Base-by-base conservation (phyloP, 2,329 filamentous ascomycete genomes). In the Monosporascus sp. region DNA sequence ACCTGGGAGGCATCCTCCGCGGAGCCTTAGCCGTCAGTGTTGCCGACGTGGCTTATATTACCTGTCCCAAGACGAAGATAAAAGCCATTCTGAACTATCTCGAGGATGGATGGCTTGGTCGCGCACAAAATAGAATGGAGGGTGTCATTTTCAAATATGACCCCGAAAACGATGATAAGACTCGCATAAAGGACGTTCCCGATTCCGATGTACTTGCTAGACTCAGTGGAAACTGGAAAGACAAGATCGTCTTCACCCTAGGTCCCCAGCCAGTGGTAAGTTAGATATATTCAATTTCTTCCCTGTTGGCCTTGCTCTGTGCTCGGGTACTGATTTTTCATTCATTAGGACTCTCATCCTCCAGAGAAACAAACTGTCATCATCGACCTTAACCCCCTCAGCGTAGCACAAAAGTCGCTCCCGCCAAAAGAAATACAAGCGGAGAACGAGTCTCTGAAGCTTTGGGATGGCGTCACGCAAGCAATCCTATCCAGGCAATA, bases 61-160 rank as follows among this genome's bases (percentile, higher is more conserved):
- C 86, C 39, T 99, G 94, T 72, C 82, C 88, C n/a, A 86, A 91
- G 74, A 96, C 91, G 2, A 88, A 86, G 66, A 82, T 96, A 60
- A 97, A 97, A 74, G 88, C 86, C 18, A 96, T 99, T 57, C 74
- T 99, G 47, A 86, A 95, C 64, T 99, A 99, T 68, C 76, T 92
- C 51, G 93, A 97, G 65, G 93, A 97, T 63, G 91, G 92, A 48
- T 99, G 94, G 92, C 79, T 97, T 31, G 90, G 92, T 47, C 89
- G 90, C 60, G 83, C 90, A 20, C 93, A 95, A 62, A 96, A 97
- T 72, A 91, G 88, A 66, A 87, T 99, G 37, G 85, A 95, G 56
- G 94, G 94, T 18, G 84, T 97, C 51, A 80, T 97, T 51, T 99
- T 96, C 79, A 86, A 82, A 48, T 96, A 96, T 62, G 88, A 96